Conservation (phyloP, 257 asterid species). For the Parsonsia alboflavescens region DNA sequence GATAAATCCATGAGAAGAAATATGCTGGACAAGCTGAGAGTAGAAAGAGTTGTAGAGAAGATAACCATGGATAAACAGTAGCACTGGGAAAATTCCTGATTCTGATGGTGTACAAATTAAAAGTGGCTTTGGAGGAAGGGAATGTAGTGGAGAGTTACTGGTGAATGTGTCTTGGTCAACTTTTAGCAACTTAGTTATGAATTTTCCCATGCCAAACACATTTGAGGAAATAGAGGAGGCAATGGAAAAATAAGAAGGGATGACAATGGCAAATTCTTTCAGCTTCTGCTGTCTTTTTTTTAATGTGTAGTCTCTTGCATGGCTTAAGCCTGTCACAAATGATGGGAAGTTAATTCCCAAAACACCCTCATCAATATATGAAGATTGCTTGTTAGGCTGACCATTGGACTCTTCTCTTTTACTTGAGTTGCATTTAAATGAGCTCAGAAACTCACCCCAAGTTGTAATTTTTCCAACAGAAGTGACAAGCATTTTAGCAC, state of each 20-base stretch:
- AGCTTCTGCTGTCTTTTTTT: neutral
- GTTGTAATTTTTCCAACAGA: conserved; percentile 26
- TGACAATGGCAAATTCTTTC: neutral
- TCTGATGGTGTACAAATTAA: conserved; percentile 54
- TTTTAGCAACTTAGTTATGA: neutral
- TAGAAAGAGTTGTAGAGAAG: conserved; percentile 77
- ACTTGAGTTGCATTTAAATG: conserved; percentile 6
- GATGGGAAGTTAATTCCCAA: conserved; percentile 25
- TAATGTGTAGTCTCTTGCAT: neutral
- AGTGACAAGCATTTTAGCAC: conserved; percentile 32
- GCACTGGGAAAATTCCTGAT: conserved; percentile 53
- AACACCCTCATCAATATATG: conserved; percentile 30
- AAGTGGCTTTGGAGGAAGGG: conserved; percentile 46
- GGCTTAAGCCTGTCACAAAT: conserved; percentile 13
- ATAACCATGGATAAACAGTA: conserved; percentile 75
- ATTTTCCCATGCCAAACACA: conserved; percentile 1
- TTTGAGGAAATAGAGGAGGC: conserved; percentile 1
- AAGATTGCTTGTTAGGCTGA: conserved; percentile 27
- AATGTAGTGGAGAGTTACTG: neutral
- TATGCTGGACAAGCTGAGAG: conserved; percentile 74
- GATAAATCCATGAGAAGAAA: conserved; percentile 82
- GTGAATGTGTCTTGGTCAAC: neutral
- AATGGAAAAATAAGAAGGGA: neutral
- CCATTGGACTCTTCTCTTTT: conserved; percentile 31
- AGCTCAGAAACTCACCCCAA: conserved; percentile 36